These are phyloP conservation scores for Triticum turgidum DNA, from an alignment of 176 grass and related monocot genomes.

Conservation along the genomic window DNA sequence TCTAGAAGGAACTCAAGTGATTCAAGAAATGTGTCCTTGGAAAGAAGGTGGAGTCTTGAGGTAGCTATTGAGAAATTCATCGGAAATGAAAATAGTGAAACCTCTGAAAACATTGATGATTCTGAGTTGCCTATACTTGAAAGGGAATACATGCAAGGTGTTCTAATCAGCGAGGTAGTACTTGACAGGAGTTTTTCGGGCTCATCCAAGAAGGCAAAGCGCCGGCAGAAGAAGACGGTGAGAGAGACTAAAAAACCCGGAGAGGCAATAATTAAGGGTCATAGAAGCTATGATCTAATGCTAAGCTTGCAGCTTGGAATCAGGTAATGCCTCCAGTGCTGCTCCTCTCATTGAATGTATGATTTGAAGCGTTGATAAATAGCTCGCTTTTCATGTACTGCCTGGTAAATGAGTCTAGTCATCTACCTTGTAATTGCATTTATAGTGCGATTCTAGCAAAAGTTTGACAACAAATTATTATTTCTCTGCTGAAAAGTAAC, in stretches of 20 bases:
- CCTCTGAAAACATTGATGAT: conserved; percentile 50
- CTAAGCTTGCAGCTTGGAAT: conserved; percentile 97
- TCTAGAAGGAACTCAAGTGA: conserved; percentile 45
- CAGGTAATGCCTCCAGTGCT: conserved; percentile 50
- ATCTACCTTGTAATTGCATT: background rate
- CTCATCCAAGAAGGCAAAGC: conserved; percentile 79
- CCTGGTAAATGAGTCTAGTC: background rate
- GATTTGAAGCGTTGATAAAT: background rate
- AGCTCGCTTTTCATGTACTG: background rate
- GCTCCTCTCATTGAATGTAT: background rate
- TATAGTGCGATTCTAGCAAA: background rate
- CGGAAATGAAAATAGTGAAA: conserved; percentile 52
- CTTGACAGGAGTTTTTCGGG: conserved; percentile 60
- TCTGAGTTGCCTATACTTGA: conserved; percentile 69
- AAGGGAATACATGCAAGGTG: conserved; percentile 98
- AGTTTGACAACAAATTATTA: background rate
- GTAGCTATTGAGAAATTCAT: conserved; percentile 84
- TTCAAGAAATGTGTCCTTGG: conserved; percentile 70
- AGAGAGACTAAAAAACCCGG: conserved; percentile 84
- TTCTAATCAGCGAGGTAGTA: conserved; percentile 93
- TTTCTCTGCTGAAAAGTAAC: conserved; percentile 11
- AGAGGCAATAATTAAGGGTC: conserved; percentile 94
- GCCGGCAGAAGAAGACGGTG: conserved; percentile 68
- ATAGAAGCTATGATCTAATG: conserved; percentile 96
- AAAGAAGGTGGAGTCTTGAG: conserved; percentile 95